Evolutionary conservation across 2,329 filamentous ascomycete genomes (phyloP).

Genomic region (Cercospora brassicicola): DNA sequence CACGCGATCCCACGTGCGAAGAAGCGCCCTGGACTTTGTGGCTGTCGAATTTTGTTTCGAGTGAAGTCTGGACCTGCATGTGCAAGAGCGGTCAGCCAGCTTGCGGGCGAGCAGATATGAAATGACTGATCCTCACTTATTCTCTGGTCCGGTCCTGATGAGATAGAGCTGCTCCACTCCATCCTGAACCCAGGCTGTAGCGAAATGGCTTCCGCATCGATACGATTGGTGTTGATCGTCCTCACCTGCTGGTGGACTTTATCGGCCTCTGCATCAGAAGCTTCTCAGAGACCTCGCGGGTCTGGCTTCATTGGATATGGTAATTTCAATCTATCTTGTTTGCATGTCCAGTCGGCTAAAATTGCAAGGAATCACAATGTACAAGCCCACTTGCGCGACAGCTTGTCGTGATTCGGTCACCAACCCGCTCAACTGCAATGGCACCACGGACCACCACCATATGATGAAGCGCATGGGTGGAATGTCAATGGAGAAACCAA

Average conservation of each 20-base stretch:
- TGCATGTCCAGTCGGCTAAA: neutral
- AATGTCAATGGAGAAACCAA: constrained; percentile 22
- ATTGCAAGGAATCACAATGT: constrained; percentile 26
- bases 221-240: neutral
- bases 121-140: neutral
- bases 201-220: neutral
- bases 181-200: neutral
- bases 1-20: neutral
- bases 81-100: neutral
- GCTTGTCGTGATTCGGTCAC: constrained; percentile 27
- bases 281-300: neutral
- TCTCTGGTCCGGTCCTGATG: neutral
- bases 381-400: constrained; percentile 29
- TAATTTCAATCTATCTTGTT: neutral
- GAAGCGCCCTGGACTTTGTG: neutral
- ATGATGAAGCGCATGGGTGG: constrained; percentile 17
- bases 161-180: neutral
- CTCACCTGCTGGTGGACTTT: neutral
- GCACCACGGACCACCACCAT: constrained; percentile 9
- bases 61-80: neutral
- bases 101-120: neutral
- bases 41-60: neutral
- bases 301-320: constrained; percentile 13
- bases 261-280: constrained; percentile 4
- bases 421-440: constrained; percentile 20